Percentiles rank a stretch among this genome's conserved stretches.
Conservation (phyloP, 2,329 filamentous ascomycete genomes). For the Boeremia lycopersici region DNA sequence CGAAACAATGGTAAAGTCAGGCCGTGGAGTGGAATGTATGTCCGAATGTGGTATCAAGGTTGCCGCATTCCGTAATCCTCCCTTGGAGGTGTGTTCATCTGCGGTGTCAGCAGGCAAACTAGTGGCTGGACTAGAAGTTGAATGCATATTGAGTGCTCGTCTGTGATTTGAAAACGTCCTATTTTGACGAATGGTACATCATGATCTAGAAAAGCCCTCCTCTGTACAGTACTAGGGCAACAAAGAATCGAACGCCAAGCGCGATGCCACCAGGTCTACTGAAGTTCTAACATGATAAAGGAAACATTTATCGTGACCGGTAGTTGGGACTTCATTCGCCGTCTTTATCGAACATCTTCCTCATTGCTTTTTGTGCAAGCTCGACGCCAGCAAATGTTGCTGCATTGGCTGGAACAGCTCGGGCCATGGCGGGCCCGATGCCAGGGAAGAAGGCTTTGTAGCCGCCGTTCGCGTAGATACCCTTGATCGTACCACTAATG, state of each 20-base stretch:
- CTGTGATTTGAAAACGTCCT: not conserved
- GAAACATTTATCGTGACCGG: slow-evolving; percentile 5
- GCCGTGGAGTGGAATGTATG: slow-evolving; percentile 18
- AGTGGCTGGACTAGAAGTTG: not conserved
- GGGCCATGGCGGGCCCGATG: slow-evolving; percentile 87
- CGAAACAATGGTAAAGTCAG: slow-evolving; percentile 10
- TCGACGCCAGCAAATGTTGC: slow-evolving; percentile 91
- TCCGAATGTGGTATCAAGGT: slow-evolving; percentile 14
- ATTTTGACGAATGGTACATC: slow-evolving; percentile 17
- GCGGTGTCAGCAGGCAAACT: slow-evolving; percentile 1
- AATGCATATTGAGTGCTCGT: not conserved
- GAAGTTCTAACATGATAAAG: slow-evolving; percentile 16
- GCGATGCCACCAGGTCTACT: slow-evolving; percentile 28
- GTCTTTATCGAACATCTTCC: slow-evolving; percentile 67
- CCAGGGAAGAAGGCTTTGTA: slow-evolving; percentile 96
- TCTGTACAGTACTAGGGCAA: slow-evolving; percentile 17
- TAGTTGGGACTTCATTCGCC: slow-evolving; percentile 31
- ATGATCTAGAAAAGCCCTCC: slow-evolving; percentile 18
- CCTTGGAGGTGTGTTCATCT: slow-evolving; percentile 18
- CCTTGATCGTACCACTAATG: slow-evolving; percentile 76
- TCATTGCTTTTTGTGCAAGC: slow-evolving; percentile 82
- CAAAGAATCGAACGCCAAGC: slow-evolving; percentile 27
- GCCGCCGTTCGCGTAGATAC: slow-evolving; percentile 83
- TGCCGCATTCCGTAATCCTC: slow-evolving; percentile 27
- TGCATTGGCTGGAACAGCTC: slow-evolving; percentile 94